Conservation (phyloP, 2,329 filamentous ascomycete species). For the Parascedosporium putredinis region DNA sequence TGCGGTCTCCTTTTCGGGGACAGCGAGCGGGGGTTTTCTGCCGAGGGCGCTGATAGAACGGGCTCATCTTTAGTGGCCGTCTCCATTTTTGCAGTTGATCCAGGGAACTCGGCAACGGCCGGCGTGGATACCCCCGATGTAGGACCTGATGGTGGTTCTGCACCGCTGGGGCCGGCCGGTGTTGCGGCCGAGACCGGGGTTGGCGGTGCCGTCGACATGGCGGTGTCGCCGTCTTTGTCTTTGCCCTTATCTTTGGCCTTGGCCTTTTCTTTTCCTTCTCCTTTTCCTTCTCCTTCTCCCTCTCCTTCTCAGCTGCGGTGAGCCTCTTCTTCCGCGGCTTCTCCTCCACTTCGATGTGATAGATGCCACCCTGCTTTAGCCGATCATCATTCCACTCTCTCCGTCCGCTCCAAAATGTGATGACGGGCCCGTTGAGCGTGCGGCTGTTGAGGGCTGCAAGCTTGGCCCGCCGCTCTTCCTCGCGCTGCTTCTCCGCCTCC, state of each 20-base stretch:
- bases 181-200: not conserved
- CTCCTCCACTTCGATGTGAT: slow-evolving; percentile 51
- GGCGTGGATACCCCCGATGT: not conserved
- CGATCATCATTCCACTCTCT: slow-evolving; percentile 71
- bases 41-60: not conserved
- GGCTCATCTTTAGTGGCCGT: not conserved
- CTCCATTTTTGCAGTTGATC: not conserved
- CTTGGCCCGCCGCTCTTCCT: slow-evolving; percentile 72
- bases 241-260: not conserved
- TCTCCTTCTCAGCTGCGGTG: slow-evolving; percentile 25
- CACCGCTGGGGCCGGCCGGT: not conserved
- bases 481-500: slow-evolving; percentile 77
- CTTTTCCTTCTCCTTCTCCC: slow-evolving; percentile 16
- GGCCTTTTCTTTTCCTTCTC: not conserved
- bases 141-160: not conserved
- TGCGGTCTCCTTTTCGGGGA: not conserved
- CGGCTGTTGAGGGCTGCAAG: slow-evolving; percentile 81
- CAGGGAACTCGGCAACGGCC: not conserved
- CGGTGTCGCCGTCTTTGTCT: not conserved
- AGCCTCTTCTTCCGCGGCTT: slow-evolving; percentile 45
- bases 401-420: slow-evolving; percentile 89
- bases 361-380: slow-evolving; percentile 55
- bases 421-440: slow-evolving; percentile 76
- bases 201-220: not conserved
- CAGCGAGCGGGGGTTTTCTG: not conserved